Base-by-base conservation (phyloP, 2,329 filamentous ascomycete genomes). In the Kalmusia sp. region DNA sequence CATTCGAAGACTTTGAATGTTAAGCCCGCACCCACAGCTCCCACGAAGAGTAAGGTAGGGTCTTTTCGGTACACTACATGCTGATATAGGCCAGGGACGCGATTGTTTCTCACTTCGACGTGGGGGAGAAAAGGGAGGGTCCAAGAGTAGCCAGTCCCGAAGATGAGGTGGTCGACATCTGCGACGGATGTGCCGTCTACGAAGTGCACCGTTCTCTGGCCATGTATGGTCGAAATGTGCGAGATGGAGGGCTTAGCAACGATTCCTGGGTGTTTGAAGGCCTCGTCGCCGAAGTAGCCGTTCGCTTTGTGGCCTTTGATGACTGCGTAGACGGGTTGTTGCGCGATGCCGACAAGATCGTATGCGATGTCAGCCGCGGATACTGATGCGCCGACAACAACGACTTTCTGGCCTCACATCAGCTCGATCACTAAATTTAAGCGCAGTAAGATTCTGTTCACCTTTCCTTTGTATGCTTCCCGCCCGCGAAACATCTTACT, bases 1-100 rank as follows among this genome's bases (percentile, higher is more conserved):
- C 84, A 88, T 71, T 89, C 87, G 50, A 87, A 88, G 25, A 88
- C 80, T 65, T 86, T 87, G 73, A 90, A 89, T 0, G 87, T 89
- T 24, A 90, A 54, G 4, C 65, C 64, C 34, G 64, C 59, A 62
- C 69, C 62, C 52, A 82, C 83, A 3, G 85, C 85, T 22, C 84
- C 85, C 2, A 87, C 76, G 61, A 87, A 87, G 2, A 82, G 70
- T 8, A 87, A 71, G 0, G 78, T 82, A 0, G 84, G 81, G 56
- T 87, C 85, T 15, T 77, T 60, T 28, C 74, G 75, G 66, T 79
- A 84, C 6, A 87, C 81, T 0, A 86, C 73, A 61, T 87, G 84
- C 61, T 84, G 82, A 59, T 85, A 87, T 0, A 87, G 70, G 7
- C 76, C 79, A 0, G 81, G 80, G 0, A 87, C 76, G 1, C 83